Evolutionary conservation across 768 basidiomycete species (phyloP), one percentile per base, ranked within the genome.

Genomic region (Mycena haematopus): DNA sequence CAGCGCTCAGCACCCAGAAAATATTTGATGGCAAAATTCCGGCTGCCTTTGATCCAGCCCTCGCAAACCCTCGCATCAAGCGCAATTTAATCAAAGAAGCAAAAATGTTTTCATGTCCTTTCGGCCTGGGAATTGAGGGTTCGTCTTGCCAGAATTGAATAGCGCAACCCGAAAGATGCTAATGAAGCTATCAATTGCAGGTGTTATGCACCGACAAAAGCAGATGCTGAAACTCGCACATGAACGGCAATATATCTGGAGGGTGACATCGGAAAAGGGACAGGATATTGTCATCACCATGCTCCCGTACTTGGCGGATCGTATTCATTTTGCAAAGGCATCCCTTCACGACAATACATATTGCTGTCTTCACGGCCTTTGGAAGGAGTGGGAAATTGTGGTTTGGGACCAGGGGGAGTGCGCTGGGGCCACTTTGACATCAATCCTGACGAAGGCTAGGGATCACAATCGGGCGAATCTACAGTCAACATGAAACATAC

Each of bases 331-430:
- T 6, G 52, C 49, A 0, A 58, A 61, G 6, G 45, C 40, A 14
- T 61, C 66, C 0, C 50, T 69, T 3, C 68, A 69, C 47, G 69
- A 70, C 31, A 68, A 69, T 44, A 70, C 69, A 0, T 70, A 70
- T 38, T 54, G 59, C 8, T 60, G 68, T 0, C 40, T 61, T 5
- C 60, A 66, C 29, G 63, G 66, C 8, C 24, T 27, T 13, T 70
- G 69, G 67, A 70, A 70, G 44, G 69, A 70, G 50, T 70, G 69
- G 69, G 69, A 70, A 21, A 59, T 70, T 8, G 69, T 69, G 0
- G 56, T 70, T 24, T 70, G 68, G 68, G 57, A 68, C 33, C 49
- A 45, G 17, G 27, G 63, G 15, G 54, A 71, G 52, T 54, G 47
- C 7, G 57, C 66, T 71, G 50, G 19, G 52, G 13, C 31, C 31